phyloP scores from a whole-genome alignment of 2,329 filamentous ascomycete species.

The Colletotrichum zoysiae region DNA sequence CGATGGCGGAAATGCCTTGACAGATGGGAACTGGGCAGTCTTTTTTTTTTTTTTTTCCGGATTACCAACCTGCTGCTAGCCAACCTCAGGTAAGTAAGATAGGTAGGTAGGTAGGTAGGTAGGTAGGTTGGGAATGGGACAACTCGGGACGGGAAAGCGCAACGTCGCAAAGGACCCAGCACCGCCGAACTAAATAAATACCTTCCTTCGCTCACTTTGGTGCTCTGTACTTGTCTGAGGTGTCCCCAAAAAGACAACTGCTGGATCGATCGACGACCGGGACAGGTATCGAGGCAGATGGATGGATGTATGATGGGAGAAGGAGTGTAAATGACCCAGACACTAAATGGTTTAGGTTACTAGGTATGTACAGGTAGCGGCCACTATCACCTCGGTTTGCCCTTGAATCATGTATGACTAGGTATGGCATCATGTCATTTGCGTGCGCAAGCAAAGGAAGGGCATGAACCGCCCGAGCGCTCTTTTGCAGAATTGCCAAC shows the following conservation, averaged over 20 bases:
- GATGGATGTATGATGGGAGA: too few relatives aligned
- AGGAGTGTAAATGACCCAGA: neutral
- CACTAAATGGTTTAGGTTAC: neutral
- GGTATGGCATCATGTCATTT: neutral
- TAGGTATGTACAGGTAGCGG: neutral
- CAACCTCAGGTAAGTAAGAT: neutral
- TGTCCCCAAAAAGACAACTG: neutral
- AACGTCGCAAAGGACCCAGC: constrained; percentile 4
- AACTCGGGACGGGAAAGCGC: neutral
- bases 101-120: too few relatives aligned
- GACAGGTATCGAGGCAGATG: neutral
- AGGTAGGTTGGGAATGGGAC: constrained; percentile 6
- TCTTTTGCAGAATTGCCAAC: constrained; percentile 12
- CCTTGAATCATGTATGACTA: neutral
- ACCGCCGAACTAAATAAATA: neutral
- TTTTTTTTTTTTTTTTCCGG: constrained; percentile 23
- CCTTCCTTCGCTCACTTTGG: too few relatives aligned
- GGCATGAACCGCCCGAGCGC: constrained; percentile 21
- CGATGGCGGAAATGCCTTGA: constrained; percentile 13
- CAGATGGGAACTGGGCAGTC: constrained; percentile 22
- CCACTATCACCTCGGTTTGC: neutral
- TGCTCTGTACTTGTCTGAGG: neutral
- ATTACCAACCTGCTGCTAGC: constrained; percentile 29
- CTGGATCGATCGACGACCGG: neutral
- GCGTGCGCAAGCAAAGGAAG: constrained; percentile 14